Conservation (phyloP, 495 filamentous ascomycete species). For the Penicillium paradoxum region DNA sequence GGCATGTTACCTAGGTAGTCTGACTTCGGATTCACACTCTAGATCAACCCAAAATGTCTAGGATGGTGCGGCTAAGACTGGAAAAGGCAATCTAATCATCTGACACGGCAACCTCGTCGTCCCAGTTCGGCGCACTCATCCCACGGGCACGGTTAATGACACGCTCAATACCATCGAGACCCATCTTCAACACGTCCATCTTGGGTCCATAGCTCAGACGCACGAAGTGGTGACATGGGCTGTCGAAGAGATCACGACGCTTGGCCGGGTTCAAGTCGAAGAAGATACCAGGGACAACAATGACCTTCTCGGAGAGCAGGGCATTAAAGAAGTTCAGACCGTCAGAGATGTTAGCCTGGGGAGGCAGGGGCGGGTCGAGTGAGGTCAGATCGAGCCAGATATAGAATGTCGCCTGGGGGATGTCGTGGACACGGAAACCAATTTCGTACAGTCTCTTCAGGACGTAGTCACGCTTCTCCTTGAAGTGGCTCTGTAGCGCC, state of each 20-base stretch:
- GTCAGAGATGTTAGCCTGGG: slow-evolving; percentile 66
- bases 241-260: slow-evolving; percentile 86
- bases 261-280: slow-evolving; percentile 84
- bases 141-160: slow-evolving; percentile 50
- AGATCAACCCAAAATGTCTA: background rate
- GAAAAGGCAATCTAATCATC: slow-evolving; percentile 28
- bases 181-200: slow-evolving; percentile 80
- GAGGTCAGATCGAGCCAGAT: slow-evolving; percentile 68
- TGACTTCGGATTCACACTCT: too few relatives aligned
- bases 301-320: slow-evolving; percentile 85
- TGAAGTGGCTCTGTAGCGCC: slow-evolving; percentile 82
- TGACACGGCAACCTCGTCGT: slow-evolving; percentile 39
- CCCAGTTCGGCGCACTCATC: slow-evolving; percentile 25
- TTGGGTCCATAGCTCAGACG: slow-evolving; percentile 85
- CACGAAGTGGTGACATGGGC: slow-evolving; percentile 93
- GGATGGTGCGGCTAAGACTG: too few relatives aligned
- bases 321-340: slow-evolving; percentile 96
- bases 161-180: slow-evolving; percentile 84
- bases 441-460: slow-evolving; percentile 69
- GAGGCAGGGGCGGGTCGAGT: slow-evolving; percentile 36
- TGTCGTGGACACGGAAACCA: slow-evolving; percentile 73
- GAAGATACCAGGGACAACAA: slow-evolving; percentile 89
- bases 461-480: slow-evolving; percentile 85
- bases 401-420: slow-evolving; percentile 91
- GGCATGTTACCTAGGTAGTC: too few relatives aligned